phyloP scores from a whole-genome alignment of 1,284 basidiomycete species.

The Rhodotorula sp. region DNA sequence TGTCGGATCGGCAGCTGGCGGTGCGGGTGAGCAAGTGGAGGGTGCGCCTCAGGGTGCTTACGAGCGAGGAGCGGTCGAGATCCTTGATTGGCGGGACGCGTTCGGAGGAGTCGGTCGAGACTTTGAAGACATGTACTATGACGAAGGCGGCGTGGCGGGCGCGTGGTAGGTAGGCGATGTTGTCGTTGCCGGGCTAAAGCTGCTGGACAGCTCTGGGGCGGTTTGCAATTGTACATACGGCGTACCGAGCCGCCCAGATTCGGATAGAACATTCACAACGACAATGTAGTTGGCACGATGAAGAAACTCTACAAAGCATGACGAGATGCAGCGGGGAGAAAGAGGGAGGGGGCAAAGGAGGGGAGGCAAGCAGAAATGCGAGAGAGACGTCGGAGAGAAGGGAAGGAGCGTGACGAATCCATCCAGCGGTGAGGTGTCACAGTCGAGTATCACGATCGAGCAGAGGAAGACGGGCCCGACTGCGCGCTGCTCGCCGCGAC shows the following conservation, averaged over 20 bases:
- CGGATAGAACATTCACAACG: background rate
- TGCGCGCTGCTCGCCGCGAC: background rate
- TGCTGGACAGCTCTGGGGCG: background rate
- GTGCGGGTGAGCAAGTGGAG: slow-evolving; percentile 19
- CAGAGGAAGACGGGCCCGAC: background rate
- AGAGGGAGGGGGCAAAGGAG: no score
- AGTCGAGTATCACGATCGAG: background rate
- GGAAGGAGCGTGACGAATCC: no score
- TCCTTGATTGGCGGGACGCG: slow-evolving; percentile 29
- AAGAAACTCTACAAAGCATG: background rate
- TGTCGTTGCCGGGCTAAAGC: background rate
- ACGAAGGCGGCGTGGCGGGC: slow-evolving; percentile 11
- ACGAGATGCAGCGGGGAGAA: no score
- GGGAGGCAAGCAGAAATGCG: no score
- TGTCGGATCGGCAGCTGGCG: background rate
- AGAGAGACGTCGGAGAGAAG: no score
- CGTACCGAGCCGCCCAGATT: no score
- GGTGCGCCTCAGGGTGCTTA: slow-evolving; percentile 24
- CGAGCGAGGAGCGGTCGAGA: slow-evolving; percentile 35
- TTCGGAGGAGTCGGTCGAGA: slow-evolving; percentile 35
- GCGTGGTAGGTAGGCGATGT: slow-evolving; percentile 6
- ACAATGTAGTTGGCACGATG: background rate
- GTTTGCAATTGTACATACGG: no score
- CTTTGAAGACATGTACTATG: slow-evolving; percentile 39
- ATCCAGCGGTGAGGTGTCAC: no score